Conservation (phyloP, 2,329 filamentous ascomycete genomes). For the Zasmidium cellare region DNA sequence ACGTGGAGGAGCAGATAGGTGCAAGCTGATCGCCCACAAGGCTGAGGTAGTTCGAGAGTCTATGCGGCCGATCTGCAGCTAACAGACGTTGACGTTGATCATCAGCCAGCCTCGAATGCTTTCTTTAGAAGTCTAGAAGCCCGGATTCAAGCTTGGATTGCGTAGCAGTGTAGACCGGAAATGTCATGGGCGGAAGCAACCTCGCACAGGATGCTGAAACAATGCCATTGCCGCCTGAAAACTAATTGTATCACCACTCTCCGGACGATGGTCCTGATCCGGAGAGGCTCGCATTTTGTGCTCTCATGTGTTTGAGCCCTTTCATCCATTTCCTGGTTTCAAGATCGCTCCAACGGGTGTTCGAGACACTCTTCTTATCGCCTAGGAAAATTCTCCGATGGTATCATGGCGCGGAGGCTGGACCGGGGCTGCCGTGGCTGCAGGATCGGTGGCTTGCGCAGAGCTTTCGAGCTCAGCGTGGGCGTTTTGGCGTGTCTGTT, state of each 20-base stretch:
- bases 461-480: background rate
- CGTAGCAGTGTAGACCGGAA: background rate
- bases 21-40: background rate
- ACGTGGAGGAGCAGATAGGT: background rate
- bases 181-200: background rate
- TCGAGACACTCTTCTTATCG: background rate
- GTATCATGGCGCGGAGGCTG: background rate
- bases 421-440: background rate
- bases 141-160: too few species aligned
- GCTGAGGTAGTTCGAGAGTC: background rate
- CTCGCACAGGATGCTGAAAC: background rate
- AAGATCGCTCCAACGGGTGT: too few species aligned
- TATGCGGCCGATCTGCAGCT: background rate
- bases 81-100: background rate
- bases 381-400: background rate
- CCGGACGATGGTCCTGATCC: background rate
- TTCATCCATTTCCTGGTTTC: too few species aligned
- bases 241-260: background rate
- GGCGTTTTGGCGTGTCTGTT: background rate
- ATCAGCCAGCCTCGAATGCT: background rate
- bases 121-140: background rate
- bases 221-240: background rate
- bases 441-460: background rate
- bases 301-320: background rate
- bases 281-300: background rate